Conservation (phyloP, 2,329 filamentous ascomycete species). For the Fusarium poae region DNA sequence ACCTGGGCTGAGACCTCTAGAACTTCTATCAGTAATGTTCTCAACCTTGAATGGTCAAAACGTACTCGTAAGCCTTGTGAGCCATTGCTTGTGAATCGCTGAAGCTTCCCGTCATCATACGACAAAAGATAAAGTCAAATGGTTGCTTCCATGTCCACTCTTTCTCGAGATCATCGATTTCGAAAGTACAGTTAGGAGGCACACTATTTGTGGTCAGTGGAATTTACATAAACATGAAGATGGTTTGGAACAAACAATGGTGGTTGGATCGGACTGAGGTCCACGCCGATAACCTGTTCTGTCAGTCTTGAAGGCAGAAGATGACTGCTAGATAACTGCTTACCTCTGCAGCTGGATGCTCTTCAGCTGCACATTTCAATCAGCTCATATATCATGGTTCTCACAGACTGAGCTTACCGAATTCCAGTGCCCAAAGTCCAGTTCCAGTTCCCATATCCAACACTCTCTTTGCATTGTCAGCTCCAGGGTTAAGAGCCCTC, state of each 20-base stretch:
- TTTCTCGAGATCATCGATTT: slow-evolving; percentile 34
- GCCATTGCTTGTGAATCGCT: slow-evolving; percentile 1
- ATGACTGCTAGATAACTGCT: accelerated
- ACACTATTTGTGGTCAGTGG: background rate
- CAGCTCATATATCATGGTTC: background rate
- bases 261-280: slow-evolving; percentile 28
- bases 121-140: slow-evolving; percentile 32
- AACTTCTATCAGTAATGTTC: accelerated
- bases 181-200: slow-evolving; percentile 26
- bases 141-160: slow-evolving; percentile 30
- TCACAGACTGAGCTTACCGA: background rate
- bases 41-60: accelerated
- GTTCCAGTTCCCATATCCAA: slow-evolving; percentile 34
- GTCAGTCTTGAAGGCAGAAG: background rate
- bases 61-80: slow-evolving; percentile 8
- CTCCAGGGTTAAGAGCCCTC: slow-evolving; percentile 28
- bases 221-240: accelerated
- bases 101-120: slow-evolving; percentile 38
- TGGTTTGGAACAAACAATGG: slow-evolving; percentile 10
- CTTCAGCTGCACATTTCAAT: slow-evolving; percentile 11
- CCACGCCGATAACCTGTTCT: slow-evolving; percentile 26
- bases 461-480: slow-evolving; percentile 17
- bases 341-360: slow-evolving; percentile 27
- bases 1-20: slow-evolving; percentile 10
- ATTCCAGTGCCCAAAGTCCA: slow-evolving; percentile 31